Percentiles rank a stretch among this genome's conserved stretches.
phyloP scores from a whole-genome alignment of 1,284 basidiomycete genomes.

The Schizophyllum amplum region DNA sequence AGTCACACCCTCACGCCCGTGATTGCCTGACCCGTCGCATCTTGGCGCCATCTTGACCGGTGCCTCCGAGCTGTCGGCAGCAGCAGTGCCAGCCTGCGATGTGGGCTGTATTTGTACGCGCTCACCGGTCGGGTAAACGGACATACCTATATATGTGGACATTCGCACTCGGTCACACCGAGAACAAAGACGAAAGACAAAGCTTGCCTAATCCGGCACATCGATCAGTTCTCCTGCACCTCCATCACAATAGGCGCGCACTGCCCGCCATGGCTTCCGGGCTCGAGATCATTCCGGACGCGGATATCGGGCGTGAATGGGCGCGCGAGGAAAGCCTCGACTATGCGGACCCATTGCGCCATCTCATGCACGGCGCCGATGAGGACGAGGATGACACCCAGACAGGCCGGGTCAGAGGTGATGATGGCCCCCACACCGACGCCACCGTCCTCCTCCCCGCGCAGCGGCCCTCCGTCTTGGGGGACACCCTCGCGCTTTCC shows the following conservation, averaged over 20 bases:
- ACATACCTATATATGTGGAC: too few species aligned
- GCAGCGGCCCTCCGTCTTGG: conserved; percentile 45
- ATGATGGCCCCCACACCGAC: conserved; percentile 15
- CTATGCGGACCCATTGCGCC: conserved; percentile 51
- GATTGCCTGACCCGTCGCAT: not conserved
- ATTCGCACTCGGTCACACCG: too few species aligned
- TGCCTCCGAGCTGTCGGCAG: not conserved
- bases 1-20: not conserved
- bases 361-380: conserved; percentile 38
- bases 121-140: too few species aligned
- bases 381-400: conserved; percentile 16
- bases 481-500: conserved; percentile 39
- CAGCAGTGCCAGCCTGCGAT: too few species aligned
- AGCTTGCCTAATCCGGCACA: not conserved
- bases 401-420: too few species aligned
- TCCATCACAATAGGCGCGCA: not conserved
- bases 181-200: not conserved
- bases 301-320: not conserved
- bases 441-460: conserved; percentile 38
- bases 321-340: conserved; percentile 45
- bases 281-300: not conserved
- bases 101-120: too few species aligned
- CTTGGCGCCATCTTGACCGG: not conserved
- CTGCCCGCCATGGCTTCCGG: not conserved
- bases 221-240: not conserved